Evolutionary conservation across 352 stramenopile species (phyloP).

Genomic region (Phytopythium kandeliae): DNA sequence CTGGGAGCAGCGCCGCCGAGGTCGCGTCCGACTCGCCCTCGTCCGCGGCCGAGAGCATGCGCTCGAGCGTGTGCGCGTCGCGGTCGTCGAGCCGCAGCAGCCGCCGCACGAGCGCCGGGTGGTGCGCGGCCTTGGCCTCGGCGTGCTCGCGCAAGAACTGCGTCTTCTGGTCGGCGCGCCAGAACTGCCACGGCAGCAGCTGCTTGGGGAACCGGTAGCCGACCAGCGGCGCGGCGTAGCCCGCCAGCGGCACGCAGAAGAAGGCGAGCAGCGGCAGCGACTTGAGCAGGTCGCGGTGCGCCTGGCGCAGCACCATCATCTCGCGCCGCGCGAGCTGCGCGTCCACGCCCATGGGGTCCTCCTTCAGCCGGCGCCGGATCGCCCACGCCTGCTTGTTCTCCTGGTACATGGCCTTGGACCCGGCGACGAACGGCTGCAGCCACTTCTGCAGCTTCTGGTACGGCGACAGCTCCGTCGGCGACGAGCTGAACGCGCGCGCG

Average conservation of each 20-base stretch:
- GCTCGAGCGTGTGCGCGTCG: slow-evolving; percentile 30
- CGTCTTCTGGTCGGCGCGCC: slow-evolving; percentile 77
- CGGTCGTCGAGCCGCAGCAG: slow-evolving; percentile 64
- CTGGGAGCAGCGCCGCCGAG: slow-evolving; percentile 28
- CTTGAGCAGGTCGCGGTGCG: slow-evolving; percentile 80
- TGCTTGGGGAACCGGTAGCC: slow-evolving; percentile 86
- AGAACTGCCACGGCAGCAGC: slow-evolving; percentile 83
- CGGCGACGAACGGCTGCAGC: slow-evolving; percentile 73
- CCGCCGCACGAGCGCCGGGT: slow-evolving; percentile 49
- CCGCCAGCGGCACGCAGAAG: slow-evolving; percentile 65
- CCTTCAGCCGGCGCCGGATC: slow-evolving; percentile 52
- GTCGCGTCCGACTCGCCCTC: slow-evolving; percentile 4
- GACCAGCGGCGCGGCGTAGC: slow-evolving; percentile 69
- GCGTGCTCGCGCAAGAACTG: slow-evolving; percentile 74
- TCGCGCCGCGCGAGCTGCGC: slow-evolving; percentile 51
- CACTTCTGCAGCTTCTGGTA: slow-evolving; percentile 82
- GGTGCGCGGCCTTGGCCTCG: slow-evolving; percentile 37
- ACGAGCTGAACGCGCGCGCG: slow-evolving; percentile 12
- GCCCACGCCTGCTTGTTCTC: slow-evolving; percentile 80
- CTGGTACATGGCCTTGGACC: slow-evolving; percentile 57
- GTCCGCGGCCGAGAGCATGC: slow-evolving; percentile 30
- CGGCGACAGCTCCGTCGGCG: slow-evolving; percentile 37
- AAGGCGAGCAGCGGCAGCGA: slow-evolving; percentile 70
- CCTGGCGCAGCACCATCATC: slow-evolving; percentile 79
- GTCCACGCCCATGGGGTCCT: neutral